These are phyloP conservation scores for Tolypocladium tropicale DNA, from an alignment of 2,329 filamentous ascomycete species.

Conservation along the genomic window DNA sequence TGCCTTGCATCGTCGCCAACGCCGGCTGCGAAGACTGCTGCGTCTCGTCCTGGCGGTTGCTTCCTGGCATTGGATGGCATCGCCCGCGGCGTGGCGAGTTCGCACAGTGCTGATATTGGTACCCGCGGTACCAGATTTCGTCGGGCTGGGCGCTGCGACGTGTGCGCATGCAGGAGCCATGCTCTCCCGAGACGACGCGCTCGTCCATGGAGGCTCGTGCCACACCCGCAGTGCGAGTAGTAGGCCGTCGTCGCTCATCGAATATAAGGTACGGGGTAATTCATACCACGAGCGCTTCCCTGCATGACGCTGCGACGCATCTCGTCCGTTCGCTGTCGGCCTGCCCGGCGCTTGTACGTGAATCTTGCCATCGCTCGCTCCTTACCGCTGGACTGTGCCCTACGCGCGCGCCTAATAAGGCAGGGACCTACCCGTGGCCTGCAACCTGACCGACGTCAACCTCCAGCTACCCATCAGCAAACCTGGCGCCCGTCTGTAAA, in stretches of 20 bases:
- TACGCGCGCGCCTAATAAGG: not conserved
- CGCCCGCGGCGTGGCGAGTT: no score
- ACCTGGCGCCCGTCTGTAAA: no score
- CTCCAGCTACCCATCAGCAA: no score
- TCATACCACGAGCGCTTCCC: not conserved
- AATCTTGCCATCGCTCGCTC: not conserved
- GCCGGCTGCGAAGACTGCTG: no score
- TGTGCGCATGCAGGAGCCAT: not conserved
- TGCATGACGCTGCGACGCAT: not conserved
- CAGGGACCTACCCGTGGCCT: not conserved
- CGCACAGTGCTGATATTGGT: not conserved
- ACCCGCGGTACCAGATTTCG: not conserved
- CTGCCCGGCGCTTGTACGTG: not conserved
- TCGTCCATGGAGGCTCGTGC: not conserved
- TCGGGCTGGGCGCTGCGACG: not conserved
- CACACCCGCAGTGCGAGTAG: not conserved
- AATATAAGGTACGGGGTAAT: not conserved
- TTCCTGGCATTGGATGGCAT: no score
- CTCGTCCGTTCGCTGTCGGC: not conserved
- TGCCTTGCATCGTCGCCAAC: not conserved
- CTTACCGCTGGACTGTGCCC: not conserved
- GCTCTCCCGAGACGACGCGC: not conserved
- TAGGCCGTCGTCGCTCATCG: no score
- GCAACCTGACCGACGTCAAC: not conserved
- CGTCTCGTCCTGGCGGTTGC: not conserved